phyloP scores from a whole-genome alignment of 805 yeast genomes.

The Ogataea neopini region DNA sequence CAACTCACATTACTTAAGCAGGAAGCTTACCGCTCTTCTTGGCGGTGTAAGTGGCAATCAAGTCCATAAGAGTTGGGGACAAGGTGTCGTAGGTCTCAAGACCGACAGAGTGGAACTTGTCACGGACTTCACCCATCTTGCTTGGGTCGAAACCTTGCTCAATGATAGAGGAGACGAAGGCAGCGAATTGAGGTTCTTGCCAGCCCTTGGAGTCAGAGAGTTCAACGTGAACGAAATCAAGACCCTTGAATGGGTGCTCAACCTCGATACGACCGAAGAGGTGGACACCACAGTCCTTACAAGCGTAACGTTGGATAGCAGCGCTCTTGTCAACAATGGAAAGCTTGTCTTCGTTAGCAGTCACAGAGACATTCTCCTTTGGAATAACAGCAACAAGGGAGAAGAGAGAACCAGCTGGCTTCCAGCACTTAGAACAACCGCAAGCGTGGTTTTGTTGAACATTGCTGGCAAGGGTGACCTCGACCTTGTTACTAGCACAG shows the following conservation, averaged over 20 bases:
- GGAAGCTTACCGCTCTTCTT: slow-evolving; percentile 12
- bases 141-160: slow-evolving; percentile 16
- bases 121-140: slow-evolving; percentile 13
- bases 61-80: slow-evolving; percentile 14
- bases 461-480: slow-evolving; percentile 12
- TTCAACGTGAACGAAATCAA: slow-evolving; percentile 14
- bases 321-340: slow-evolving; percentile 10
- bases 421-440: slow-evolving; percentile 16
- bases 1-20: not conserved
- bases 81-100: slow-evolving; percentile 12
- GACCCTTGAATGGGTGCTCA: slow-evolving; percentile 14
- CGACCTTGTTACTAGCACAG: slow-evolving; percentile 12
- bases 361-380: slow-evolving; percentile 12
- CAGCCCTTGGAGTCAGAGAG: slow-evolving; percentile 14
- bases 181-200: slow-evolving; percentile 16
- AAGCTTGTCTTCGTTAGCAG: slow-evolving; percentile 12
- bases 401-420: slow-evolving; percentile 11
- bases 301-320: slow-evolving; percentile 14
- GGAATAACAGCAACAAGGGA: slow-evolving; percentile 15
- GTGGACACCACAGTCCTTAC: slow-evolving; percentile 14
- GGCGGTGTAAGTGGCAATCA: slow-evolving; percentile 10
- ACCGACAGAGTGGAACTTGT: slow-evolving; percentile 14
- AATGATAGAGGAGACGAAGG: slow-evolving; percentile 14
- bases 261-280: slow-evolving; percentile 13
- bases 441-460: slow-evolving; percentile 16